These are phyloP conservation scores for Mucor velutinosus DNA, from an alignment of 371 early-diverging fungal genomes.

Conservation along the genomic window DNA sequence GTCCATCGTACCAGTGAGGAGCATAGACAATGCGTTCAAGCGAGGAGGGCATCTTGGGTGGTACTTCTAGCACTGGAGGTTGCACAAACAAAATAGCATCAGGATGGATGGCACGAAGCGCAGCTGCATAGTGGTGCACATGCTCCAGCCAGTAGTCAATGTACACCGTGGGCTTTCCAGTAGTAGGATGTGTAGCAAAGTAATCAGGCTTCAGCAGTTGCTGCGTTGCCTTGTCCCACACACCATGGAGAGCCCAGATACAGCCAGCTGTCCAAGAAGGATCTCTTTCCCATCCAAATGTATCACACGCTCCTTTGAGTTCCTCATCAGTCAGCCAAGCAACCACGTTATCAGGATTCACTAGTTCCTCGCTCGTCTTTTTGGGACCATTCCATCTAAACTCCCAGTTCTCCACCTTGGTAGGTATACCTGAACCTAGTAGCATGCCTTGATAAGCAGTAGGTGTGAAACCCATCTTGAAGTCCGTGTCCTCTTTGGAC, in stretches of 20 bases:
- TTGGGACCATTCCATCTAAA: constrained; percentile 64
- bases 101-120: constrained; percentile 48
- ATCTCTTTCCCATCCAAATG: constrained; percentile 17
- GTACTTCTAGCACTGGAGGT: constrained; percentile 63
- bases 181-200: constrained; percentile 54
- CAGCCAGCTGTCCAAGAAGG: constrained; percentile 52
- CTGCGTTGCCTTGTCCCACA: constrained; percentile 57
- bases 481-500: constrained; percentile 45
- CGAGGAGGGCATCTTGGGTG: constrained; percentile 52
- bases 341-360: constrained; percentile 52
- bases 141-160: constrained; percentile 62
- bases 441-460: constrained; percentile 66
- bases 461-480: constrained; percentile 64
- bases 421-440: constrained; percentile 61
- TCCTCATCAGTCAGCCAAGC: constrained; percentile 59
- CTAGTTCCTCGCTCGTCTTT: constrained; percentile 33
- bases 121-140: constrained; percentile 41
- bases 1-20: constrained; percentile 80
- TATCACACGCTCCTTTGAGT: constrained; percentile 1
- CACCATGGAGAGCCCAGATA: constrained; percentile 72
- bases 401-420: constrained; percentile 60
- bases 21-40: constrained; percentile 60
- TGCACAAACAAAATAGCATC: constrained; percentile 69
- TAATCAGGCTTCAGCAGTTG: constrained; percentile 52
- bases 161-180: constrained; percentile 46